phyloP scores from a whole-genome alignment of 2,329 filamentous ascomycete species.

The Neonectria magnoliae region DNA sequence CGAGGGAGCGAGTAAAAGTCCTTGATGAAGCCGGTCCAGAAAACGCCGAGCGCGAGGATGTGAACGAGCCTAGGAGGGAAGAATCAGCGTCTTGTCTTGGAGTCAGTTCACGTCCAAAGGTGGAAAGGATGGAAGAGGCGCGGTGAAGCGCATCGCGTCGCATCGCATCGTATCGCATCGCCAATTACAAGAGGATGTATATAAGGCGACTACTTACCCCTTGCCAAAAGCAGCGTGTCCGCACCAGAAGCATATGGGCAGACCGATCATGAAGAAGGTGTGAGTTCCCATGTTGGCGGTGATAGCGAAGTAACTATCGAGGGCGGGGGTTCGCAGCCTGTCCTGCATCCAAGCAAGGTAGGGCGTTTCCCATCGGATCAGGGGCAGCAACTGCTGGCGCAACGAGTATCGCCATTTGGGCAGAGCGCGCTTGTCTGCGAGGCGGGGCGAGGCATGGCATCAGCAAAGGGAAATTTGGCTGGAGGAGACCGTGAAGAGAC shows the following conservation, averaged over 20 bases:
- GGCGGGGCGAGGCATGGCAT: slow-evolving; percentile 10
- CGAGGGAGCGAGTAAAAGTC: slow-evolving; percentile 93
- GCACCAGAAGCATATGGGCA: slow-evolving; percentile 97
- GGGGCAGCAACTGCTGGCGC: slow-evolving; percentile 82
- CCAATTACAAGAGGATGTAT: not conserved
- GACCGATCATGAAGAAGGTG: slow-evolving; percentile 96
- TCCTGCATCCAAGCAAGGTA: slow-evolving; percentile 90
- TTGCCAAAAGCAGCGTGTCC: slow-evolving; percentile 86
- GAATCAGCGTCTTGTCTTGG: slow-evolving; percentile 30
- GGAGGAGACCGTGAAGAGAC: not conserved
- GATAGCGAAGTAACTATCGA: slow-evolving; percentile 97
- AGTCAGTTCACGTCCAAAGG: not conserved
- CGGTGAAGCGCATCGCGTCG: slow-evolving; percentile 13
- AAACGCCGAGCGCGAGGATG: slow-evolving; percentile 81
- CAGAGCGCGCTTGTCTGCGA: slow-evolving; percentile 80
- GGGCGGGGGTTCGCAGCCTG: slow-evolving; percentile 79
- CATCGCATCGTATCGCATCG: slow-evolving; percentile 20
- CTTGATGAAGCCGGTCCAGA: slow-evolving; percentile 92
- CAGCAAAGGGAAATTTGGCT: slow-evolving; percentile 18
- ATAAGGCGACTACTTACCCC: slow-evolving; percentile 72
- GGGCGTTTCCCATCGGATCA: slow-evolving; percentile 94
- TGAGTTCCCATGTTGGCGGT: slow-evolving; percentile 97
- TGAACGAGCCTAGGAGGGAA: slow-evolving; percentile 67
- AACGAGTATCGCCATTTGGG: slow-evolving; percentile 89
- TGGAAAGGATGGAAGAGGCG: not conserved